phyloP scores from a whole-genome alignment of 441 rosid species.

The Gossypium gossypioides region DNA sequence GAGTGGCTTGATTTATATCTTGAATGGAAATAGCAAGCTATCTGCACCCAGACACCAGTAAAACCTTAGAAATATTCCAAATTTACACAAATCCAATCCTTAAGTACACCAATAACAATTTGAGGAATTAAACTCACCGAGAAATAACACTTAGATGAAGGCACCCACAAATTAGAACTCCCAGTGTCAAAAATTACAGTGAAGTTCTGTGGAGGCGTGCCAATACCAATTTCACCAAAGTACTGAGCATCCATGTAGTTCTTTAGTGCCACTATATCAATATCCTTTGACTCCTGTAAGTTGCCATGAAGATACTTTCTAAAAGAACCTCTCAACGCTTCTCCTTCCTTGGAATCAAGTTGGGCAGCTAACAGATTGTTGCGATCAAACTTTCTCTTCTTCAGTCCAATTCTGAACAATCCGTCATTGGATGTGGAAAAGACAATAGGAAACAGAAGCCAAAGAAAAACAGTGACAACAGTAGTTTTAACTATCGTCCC shows the following conservation, averaged over 20 bases:
- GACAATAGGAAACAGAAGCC: constrained; percentile 15
- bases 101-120: background rate
- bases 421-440: constrained; percentile 37
- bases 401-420: constrained; percentile 54
- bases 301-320: constrained; percentile 34
- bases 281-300: constrained; percentile 34
- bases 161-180: constrained; percentile 82
- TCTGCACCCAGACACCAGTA: constrained; percentile 24
- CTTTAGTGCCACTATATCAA: constrained; percentile 49
- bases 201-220: constrained; percentile 69
- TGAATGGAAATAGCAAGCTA: constrained; percentile 67
- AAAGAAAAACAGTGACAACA: constrained; percentile 21
- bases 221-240: constrained; percentile 73
- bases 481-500: constrained; percentile 24
- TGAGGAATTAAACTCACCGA: constrained; percentile 40
- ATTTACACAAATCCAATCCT: background rate
- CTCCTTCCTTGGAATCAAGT: constrained; percentile 42
- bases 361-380: constrained; percentile 39
- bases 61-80: background rate
- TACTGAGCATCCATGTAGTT: constrained; percentile 84
- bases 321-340: constrained; percentile 28
- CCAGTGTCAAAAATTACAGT: constrained; percentile 85
- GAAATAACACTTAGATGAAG: constrained; percentile 67
- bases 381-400: constrained; percentile 50
- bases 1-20: constrained; percentile 58